Base-by-base conservation (phyloP, 257 asterid species). In the Solanum dulcamara region DNA sequence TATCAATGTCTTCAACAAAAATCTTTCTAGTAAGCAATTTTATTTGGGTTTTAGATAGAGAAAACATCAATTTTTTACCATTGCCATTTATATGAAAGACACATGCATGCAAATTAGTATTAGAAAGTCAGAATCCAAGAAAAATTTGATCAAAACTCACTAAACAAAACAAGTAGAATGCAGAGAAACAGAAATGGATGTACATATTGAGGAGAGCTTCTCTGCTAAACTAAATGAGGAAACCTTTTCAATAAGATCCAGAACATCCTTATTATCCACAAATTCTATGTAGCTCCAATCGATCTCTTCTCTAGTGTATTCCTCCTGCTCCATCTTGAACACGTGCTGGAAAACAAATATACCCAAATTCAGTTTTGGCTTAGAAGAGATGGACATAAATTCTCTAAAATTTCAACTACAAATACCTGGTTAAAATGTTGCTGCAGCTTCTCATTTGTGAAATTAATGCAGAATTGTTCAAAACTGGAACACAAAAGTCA, bases 321-420 rank as follows among this genome's bases (percentile, higher is more conserved):
- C 99, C 92, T 96, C 98, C 87, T 96, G 99, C 92, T 95, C 99
- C 98, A 96, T 96, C 95, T 96, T 96, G 90, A 96, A 96, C 88
- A 96, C 98, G 4, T 96, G 99, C 98, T 96, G 98, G 53, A 55
- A 79, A 32, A 22, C 44, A 79, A 79, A 79, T 48, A 46, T 79
- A 17, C 64, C 15, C 83, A 48, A 17, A 20, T 48, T 79, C 66
- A 79, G 83, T 48, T 79, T 46, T 30, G 83, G 64, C 10, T 30
- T 48, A 79, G 81, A 40, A 79, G 81, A 86, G 77, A 75, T 35
- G 20, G 59, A 86, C 40, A 60, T 59, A 80, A 20, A 35, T n/a
- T 68, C 83, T 53, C 67, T 82, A 86, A 85, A 57, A 85, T 64
- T 74, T 84, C 85, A 68, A 62, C 68, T 33, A 22, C 20, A 22